A percentile compares a stretch with the other conserved stretches of the same genome.
Conservation (phyloP, 2,329 filamentous ascomycete species). For the Colletotrichum echinochloae region DNA sequence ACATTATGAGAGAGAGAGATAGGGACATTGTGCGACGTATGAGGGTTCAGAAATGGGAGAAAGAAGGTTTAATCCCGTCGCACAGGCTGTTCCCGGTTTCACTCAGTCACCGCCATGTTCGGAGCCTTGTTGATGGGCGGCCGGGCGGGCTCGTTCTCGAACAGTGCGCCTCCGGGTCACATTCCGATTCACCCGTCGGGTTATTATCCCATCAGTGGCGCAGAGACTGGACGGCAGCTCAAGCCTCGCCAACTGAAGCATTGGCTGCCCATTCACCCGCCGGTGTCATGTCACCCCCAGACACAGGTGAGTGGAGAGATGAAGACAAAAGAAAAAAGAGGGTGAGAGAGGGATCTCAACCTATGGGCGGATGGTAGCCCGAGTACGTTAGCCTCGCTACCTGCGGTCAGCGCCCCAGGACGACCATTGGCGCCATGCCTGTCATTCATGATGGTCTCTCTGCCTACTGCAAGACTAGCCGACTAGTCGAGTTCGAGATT, state of each 20-base stretch:
- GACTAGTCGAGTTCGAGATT: conserved; percentile 29
- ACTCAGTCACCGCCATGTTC: conserved; percentile 27
- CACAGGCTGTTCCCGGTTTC: conserved; percentile 39
- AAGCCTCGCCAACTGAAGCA: conserved; percentile 24
- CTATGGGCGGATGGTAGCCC: conserved; percentile 14
- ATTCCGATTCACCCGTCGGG: conserved; percentile 24
- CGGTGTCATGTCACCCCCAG: conserved; percentile 8
- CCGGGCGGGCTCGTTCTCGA: not conserved
- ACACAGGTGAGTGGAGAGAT: not conserved
- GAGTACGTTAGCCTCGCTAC: not conserved
- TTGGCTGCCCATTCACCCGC: conserved; percentile 17
- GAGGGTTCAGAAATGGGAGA: not conserved
- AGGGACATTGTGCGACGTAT: not conserved
- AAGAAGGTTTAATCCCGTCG: conserved; percentile 31
- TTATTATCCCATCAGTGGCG: conserved; percentile 3
- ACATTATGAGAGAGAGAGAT: not conserved
- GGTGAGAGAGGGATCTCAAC: not conserved
- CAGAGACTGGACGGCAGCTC: not conserved
- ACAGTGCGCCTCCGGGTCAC: conserved; percentile 21
- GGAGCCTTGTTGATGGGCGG: conserved; percentile 8
- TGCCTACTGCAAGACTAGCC: conserved; percentile 23
- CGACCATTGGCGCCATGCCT: conserved; percentile 15
- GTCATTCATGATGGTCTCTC: not conserved
- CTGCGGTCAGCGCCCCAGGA: not conserved
- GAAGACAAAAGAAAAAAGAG: not conserved